phyloP scores from a whole-genome alignment of 768 basidiomycete species.

The Ramaria rubella region DNA sequence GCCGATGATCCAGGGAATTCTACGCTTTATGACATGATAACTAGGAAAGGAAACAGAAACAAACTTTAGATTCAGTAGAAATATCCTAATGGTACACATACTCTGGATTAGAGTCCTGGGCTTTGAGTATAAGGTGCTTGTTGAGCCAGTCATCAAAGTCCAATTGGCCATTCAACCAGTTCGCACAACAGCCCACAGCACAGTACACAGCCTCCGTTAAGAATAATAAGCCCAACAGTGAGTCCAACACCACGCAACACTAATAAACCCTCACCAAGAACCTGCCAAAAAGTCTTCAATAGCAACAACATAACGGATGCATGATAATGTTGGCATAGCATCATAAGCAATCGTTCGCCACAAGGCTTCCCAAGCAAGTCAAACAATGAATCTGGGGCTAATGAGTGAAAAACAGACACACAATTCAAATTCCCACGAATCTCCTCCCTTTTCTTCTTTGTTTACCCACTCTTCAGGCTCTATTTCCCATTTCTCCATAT shows the following conservation, averaged over 20 bases:
- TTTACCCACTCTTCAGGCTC: constrained; percentile 97
- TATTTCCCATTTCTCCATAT: constrained; percentile 76
- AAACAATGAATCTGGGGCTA: constrained; percentile 2
- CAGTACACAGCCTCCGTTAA: constrained; percentile 81
- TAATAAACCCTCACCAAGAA: constrained; percentile 43
- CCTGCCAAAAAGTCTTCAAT: constrained; percentile 47
- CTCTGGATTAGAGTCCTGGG: constrained; percentile 52
- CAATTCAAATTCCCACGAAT: constrained; percentile 91
- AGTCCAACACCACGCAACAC: not conserved
- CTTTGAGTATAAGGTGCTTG: constrained; percentile 53
- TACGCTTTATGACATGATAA: constrained; percentile 87
- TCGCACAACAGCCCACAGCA: constrained; percentile 78
- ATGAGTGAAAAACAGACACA: constrained; percentile 47
- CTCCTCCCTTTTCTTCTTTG: constrained; percentile 80
- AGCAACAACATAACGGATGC: constrained; percentile 66
- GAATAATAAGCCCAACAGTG: constrained; percentile 23
- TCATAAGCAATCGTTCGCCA: constrained; percentile 86
- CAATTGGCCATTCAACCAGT: constrained; percentile 52
- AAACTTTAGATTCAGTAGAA: not conserved
- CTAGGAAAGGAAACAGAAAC: constrained; percentile 35
- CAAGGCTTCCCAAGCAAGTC: constrained; percentile 55
- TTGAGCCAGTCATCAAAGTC: constrained; percentile 68
- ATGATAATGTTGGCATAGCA: constrained; percentile 62
- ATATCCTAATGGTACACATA: constrained; percentile 24
- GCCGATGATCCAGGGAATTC: constrained; percentile 91